Evolutionary conservation across 2,329 filamentous ascomycete genomes (phyloP), one percentile per base, ranked within the genome.

Genomic region (Colletotrichum filicis): DNA sequence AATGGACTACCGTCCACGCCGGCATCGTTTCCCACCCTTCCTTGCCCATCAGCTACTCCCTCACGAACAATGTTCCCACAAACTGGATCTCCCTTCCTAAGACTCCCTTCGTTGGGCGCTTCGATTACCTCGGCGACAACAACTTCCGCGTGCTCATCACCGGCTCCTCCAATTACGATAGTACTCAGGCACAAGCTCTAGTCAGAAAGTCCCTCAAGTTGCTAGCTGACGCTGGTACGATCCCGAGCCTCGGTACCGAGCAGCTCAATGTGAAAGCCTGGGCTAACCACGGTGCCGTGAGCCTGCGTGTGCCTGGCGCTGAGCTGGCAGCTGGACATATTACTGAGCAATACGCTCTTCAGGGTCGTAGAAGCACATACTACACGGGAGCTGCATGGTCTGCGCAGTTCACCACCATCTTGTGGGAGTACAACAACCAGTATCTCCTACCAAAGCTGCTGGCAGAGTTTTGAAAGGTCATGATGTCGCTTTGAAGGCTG

Each of bases 291-390:
- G 79, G 79, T 1, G 75, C 77, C 28, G 79, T 82, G 75, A 79
- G 81, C 16, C 76, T 81, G 68, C 76, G 77, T n/a, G 79, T 82
- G 0, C 66, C 79, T 1, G 66, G 75, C 0, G 76, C 78, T 2
- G 77, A 78, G 24, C 76, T 85, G 7, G 63, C 75, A n/a, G 76
- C 66, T 3, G 83, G 83, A 2, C 84, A 82, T 65, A 79, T 84
- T 56, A 74, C 81, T 56, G 68, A 82, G 9, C 74, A 82, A 49
- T 82, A 84, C 52, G 78, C 76, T 0, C 76, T 85, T 26, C 83
- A 86, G 76, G 83, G 83, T 2, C 74, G 78, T 42, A 76, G 78
- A 11, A 80, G 78, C n/a, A 86, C 83, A 1, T 86, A 79, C 76
- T 85, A 81, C 66, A 84, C 84, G 0, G 83, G 82, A 0, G 82